phyloP scores from a whole-genome alignment of 345 rosid species.

The Psidium guajava region DNA sequence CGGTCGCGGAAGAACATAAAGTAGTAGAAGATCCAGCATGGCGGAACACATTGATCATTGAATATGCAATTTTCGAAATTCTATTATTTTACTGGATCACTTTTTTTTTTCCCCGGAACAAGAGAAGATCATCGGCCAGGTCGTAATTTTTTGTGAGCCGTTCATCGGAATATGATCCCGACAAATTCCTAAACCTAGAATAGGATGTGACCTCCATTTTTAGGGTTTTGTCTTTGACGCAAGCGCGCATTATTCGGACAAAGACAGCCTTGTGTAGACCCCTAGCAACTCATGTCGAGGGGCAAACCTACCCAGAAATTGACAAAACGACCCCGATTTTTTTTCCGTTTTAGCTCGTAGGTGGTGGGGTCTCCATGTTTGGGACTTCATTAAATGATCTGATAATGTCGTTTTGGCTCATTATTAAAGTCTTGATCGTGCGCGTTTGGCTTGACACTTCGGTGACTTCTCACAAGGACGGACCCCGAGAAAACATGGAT shows the following conservation, averaged over 20 bases:
- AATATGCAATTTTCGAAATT: too few species aligned
- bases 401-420: neutral
- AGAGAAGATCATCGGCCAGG: fast-evolving
- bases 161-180: too few species aligned
- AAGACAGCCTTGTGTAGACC: neutral
- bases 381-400: neutral
- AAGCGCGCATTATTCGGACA: neutral
- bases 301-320: neutral
- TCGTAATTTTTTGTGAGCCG: neutral
- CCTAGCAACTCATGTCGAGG: neutral
- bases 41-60: too few species aligned
- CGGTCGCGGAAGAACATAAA: too few species aligned
- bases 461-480: neutral
- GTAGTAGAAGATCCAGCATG: too few species aligned
- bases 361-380: neutral
- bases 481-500: neutral
- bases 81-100: too few species aligned
- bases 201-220: neutral
- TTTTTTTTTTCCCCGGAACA: too few species aligned
- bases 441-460: neutral
- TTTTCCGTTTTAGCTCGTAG: neutral
- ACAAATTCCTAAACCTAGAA: neutral
- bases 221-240: neutral
- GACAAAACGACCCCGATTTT: neutral
- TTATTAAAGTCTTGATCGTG: neutral